phyloP scores from a whole-genome alignment of 108 stramenopile species.

The Cyclotella atomus region DNA sequence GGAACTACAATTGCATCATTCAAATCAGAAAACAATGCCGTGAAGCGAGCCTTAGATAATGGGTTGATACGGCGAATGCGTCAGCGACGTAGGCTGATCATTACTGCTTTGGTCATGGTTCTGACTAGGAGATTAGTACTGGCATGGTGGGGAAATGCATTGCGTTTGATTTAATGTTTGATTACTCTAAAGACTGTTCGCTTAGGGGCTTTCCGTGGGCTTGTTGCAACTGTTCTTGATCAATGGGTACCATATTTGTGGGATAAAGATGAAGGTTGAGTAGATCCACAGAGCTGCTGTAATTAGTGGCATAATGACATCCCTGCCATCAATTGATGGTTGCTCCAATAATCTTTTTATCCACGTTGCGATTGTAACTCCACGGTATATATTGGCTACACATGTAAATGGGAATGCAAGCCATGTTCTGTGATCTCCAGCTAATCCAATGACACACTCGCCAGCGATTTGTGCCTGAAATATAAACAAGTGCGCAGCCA shows the following conservation, averaged over 20 bases:
- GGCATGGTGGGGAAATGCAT: conserved; percentile 28
- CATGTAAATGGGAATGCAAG: conserved; percentile 39
- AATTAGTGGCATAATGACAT: conserved; percentile 29
- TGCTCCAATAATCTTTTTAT: conserved; percentile 24
- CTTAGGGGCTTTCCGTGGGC: too few relatives aligned
- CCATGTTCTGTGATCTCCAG: conserved; percentile 30
- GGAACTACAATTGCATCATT: background rate
- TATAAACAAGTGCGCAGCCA: conserved; percentile 41
- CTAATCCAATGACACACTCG: conserved; percentile 29
- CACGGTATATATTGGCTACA: conserved; percentile 32
- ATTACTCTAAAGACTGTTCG: too few relatives aligned
- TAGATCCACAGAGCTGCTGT: conserved; percentile 37
- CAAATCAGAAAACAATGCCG: conserved; percentile 2
- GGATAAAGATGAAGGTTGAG: conserved; percentile 41
- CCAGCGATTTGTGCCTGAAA: conserved; percentile 46
- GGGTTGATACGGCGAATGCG: conserved; percentile 18
- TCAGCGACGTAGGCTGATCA: conserved; percentile 18
- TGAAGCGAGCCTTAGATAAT: conserved; percentile 9
- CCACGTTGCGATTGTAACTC: conserved; percentile 27
- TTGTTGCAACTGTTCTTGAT: conserved; percentile 10
- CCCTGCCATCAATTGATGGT: conserved; percentile 13
- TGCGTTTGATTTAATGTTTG: conserved; percentile 4
- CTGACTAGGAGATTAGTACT: conserved; percentile 23
- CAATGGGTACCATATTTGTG: conserved; percentile 38
- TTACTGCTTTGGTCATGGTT: conserved; percentile 20